Conservation (phyloP, 371 early-diverging fungal species). For the Funneliformis caledonium region DNA sequence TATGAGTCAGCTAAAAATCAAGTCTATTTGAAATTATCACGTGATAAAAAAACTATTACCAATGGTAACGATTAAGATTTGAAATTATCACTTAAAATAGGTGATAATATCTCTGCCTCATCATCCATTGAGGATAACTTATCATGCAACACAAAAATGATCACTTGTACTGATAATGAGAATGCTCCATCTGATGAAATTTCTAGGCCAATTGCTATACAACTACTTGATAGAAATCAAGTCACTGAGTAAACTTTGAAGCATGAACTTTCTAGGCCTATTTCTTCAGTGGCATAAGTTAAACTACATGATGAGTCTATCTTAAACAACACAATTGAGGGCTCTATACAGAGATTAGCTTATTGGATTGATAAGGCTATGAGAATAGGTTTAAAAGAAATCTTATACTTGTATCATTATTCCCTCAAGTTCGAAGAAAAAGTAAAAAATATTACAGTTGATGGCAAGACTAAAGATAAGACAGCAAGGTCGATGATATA, state of each 20-base stretch:
- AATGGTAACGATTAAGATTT: conserved; percentile 31
- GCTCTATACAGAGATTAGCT: too few relatives aligned
- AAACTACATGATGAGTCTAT: too few relatives aligned
- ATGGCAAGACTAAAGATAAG: too few relatives aligned
- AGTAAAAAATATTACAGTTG: too few relatives aligned
- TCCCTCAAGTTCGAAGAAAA: too few relatives aligned
- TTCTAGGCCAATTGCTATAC: not conserved
- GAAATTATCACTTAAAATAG: not conserved
- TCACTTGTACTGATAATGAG: not conserved
- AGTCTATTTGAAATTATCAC: not conserved
- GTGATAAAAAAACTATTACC: not conserved
- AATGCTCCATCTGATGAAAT: conserved; percentile 14
- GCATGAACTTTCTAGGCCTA: conserved; percentile 11
- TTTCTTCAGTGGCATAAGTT: not conserved
- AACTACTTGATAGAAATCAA: too few relatives aligned
- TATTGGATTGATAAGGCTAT: not conserved
- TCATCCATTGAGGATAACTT: too few relatives aligned
- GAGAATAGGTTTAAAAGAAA: conserved; percentile 11
- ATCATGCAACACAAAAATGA: not conserved
- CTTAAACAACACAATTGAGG: too few relatives aligned
- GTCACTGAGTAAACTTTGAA: too few relatives aligned
- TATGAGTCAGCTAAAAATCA: too few relatives aligned
- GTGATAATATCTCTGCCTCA: too few relatives aligned
- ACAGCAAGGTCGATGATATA: too few relatives aligned
- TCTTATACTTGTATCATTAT: not conserved